phyloP scores from a whole-genome alignment of 495 filamentous ascomycete species.

The Tuber brumale region DNA sequence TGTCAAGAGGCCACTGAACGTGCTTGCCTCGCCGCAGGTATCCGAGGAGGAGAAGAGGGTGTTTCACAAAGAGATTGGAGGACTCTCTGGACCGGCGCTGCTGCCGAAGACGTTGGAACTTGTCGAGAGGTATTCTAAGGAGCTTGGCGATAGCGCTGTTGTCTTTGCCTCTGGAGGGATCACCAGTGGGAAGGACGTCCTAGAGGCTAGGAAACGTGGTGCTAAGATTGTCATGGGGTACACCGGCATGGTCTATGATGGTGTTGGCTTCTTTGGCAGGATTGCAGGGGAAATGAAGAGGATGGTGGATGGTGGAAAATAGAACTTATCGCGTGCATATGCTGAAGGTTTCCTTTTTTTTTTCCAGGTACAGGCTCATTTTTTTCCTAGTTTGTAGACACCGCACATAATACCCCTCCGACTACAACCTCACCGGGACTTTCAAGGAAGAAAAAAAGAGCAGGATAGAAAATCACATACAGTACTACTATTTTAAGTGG shows the following conservation, averaged over 20 bases:
- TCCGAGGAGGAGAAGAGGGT: slow-evolving; percentile 59
- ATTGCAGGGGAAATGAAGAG: slow-evolving; percentile 81
- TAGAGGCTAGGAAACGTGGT: slow-evolving; percentile 71
- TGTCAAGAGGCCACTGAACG: slow-evolving; percentile 63
- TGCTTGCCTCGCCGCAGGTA: slow-evolving; percentile 58
- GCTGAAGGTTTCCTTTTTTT: not conserved
- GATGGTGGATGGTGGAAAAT: slow-evolving; percentile 5
- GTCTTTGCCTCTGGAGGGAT: slow-evolving; percentile 90
- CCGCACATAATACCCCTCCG: not conserved
- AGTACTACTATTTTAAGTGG: not conserved
- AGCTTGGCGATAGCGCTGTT: slow-evolving; percentile 55
- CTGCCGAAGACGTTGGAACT: slow-evolving; percentile 69
- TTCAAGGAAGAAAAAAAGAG: not conserved
- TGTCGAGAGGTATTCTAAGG: slow-evolving; percentile 67
- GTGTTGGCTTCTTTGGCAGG: slow-evolving; percentile 73
- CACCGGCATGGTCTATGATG: slow-evolving; percentile 71
- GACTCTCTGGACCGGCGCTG: slow-evolving; percentile 82
- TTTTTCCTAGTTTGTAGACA: not conserved
- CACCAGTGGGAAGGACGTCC: slow-evolving; percentile 71
- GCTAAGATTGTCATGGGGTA: slow-evolving; percentile 57
- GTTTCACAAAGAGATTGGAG: slow-evolving; percentile 65
- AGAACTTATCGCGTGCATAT: not conserved
- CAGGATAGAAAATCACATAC: not conserved
- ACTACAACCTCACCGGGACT: not conserved
- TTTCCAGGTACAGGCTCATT: not conserved